Percentiles rank a stretch among this genome's conserved stretches.
Conservation (phyloP, 306 rosid genomes). For the Gynostemma pentaphyllum region DNA sequence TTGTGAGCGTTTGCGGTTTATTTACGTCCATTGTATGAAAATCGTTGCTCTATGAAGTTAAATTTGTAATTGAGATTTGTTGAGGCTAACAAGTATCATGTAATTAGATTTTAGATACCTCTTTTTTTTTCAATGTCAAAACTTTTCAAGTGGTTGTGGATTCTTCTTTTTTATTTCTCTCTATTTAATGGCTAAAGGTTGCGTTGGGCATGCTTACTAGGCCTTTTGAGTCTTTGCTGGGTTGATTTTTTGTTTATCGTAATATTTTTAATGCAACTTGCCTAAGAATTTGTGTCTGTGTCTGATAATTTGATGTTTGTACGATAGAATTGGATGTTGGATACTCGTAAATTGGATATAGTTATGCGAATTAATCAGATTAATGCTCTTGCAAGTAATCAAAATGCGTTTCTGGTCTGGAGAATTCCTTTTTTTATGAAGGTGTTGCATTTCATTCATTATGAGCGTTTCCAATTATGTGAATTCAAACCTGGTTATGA, state of each 20-base stretch:
- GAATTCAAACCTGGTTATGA: not conserved
- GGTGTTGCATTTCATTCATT: too few relatives aligned
- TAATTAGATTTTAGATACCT: not conserved
- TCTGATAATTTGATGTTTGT: not conserved
- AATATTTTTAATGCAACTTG: not conserved
- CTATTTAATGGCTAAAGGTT: not conserved
- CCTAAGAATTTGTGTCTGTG: not conserved
- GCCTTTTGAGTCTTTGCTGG: too few relatives aligned
- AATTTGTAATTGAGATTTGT: not conserved
- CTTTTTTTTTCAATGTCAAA: not conserved
- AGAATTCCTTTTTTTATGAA: too few relatives aligned
- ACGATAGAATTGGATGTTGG: not conserved
- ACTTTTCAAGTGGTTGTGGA: not conserved
- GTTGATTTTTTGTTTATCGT: not conserved
- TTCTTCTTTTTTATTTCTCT: not conserved
- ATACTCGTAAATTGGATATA: not conserved
- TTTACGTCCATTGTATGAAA: not conserved
- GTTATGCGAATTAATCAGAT: not conserved
- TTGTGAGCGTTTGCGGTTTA: not conserved
- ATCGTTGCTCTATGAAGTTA: too few relatives aligned
- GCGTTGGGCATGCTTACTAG: not conserved
- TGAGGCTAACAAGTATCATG: not conserved
- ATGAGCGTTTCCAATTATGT: too few relatives aligned
- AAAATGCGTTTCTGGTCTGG: too few relatives aligned
- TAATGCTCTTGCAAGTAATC: too few relatives aligned